Evolutionary conservation across 768 basidiomycete species (phyloP).

Genomic region (Hericium alpestre): DNA sequence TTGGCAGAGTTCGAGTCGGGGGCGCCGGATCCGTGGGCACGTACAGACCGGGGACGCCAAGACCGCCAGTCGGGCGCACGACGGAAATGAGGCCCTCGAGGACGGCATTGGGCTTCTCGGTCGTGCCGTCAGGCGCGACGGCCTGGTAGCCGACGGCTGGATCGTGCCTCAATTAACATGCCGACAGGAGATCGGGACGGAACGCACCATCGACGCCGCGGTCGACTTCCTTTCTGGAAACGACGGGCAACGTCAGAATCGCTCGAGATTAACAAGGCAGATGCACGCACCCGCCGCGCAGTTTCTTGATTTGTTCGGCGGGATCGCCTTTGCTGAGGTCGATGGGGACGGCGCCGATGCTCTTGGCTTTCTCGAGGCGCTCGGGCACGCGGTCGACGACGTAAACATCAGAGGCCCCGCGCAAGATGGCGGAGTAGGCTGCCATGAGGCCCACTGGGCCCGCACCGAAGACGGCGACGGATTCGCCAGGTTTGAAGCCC

Average conservation of each 20-base stretch:
- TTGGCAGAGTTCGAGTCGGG: slow-evolving; percentile 40
- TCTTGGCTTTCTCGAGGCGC: slow-evolving; percentile 38
- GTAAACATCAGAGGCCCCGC: slow-evolving; percentile 43
- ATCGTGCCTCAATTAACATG: neutral
- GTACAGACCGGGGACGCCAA: slow-evolving; percentile 49
- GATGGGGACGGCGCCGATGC: slow-evolving; percentile 41
- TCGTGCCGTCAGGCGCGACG: slow-evolving; percentile 40
- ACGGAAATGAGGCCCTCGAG: slow-evolving; percentile 41
- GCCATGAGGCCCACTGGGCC: slow-evolving; percentile 50
- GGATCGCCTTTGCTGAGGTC: slow-evolving; percentile 39
- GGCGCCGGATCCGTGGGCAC: slow-evolving; percentile 47
- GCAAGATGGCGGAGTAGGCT: slow-evolving; percentile 41
- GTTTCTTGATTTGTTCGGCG: slow-evolving; percentile 35
- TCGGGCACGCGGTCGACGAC: slow-evolving; percentile 48
- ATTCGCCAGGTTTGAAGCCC: slow-evolving; percentile 44
- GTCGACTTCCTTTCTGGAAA: slow-evolving; percentile 33
- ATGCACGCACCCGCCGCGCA: slow-evolving; percentile 31
- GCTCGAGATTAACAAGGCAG: neutral
- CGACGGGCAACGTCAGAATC: neutral
- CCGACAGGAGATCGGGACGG: neutral
- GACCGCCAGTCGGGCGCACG: slow-evolving; percentile 42
- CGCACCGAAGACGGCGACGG: slow-evolving; percentile 42
- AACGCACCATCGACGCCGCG: slow-evolving; percentile 34
- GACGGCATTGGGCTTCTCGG: slow-evolving; percentile 45
- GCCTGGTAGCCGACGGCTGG: slow-evolving; percentile 43